Base-by-base conservation (phyloP, 345 rosid genomes). In the Garcia nutans region DNA sequence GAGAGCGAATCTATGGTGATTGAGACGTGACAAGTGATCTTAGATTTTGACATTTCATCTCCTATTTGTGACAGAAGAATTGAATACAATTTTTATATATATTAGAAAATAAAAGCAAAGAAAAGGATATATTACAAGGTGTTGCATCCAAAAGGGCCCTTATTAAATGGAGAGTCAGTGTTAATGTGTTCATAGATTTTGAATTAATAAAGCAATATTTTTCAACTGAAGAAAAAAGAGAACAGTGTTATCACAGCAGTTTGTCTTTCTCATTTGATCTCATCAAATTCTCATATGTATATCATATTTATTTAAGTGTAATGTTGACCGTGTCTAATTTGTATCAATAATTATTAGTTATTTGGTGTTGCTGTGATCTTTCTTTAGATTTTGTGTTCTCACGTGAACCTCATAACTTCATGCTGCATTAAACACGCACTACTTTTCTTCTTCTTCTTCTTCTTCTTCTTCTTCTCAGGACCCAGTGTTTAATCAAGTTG, bases 1-100 rank as follows among this genome's bases (percentile, higher is more conserved):
- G 72, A 65, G 54, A 74, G 70, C 73, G 83, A 77, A 81, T 83
- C 82, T 74, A 77, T 33, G 76, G 72, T 87, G 88, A 87, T 78
- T 64, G 76, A 60, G 89, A 85, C 88, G 15, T 77, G 73, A 81
- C 88, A 75, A 5, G 60, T 76, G 59, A 80, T 70, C 54, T 67
- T 83, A n/a, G 84, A 87, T 81, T 45, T 83, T 83, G 86, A 85
- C 79, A 52, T 83, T 57, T 83, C 87, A 74, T 74, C 77, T 11
- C 58, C 11, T 5, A 60, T 22, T 17, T 42, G 8, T 19, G 74
- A 55, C 58, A 61, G 62, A 37, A 16, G 63, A 19, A 81, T 72
- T 64, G 68, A 41, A 44, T 70, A 71, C 47, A 71, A n/a, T n/a
- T n/a, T n/a, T n/a, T 68, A 37, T 41, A 58, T 22, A 10, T 9